Evolutionary conservation across 2,329 filamentous ascomycete genomes (phyloP), one percentile per base, ranked within the genome.

Genomic region (Aureobasidium musti): DNA sequence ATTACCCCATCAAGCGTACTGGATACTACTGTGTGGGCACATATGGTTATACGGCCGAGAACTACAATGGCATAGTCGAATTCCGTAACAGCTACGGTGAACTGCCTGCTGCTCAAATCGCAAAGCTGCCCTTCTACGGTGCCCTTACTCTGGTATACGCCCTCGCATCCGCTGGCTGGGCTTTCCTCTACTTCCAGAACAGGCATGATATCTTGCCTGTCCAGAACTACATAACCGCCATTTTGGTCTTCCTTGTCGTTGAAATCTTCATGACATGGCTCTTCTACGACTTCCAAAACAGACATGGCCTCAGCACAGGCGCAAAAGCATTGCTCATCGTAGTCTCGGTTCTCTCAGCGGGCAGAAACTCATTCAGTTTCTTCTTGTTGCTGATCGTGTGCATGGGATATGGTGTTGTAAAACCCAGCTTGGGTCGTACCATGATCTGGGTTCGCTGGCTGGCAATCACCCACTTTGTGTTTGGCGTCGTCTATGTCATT

Each of bases 221-320:
- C 2, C 95, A 99, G 79, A 99, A 99, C 77, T 99, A 99, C 78
- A 98, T 99, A 73, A 99, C 95, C 0, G 94, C 95, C 11, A 99
- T 98, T 68, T 83, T 99, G 59, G 87, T 95, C 63, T 99, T 99
- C 80, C 82, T 99, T 50, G 91, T 98, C 19, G 80, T 98, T 19
- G 95, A 99, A 78, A 97, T 98, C 88, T 82, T 98, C 74, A 93
- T 98, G 86, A 99, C 95, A 1, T 99, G 95, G 95, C 92, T 92
- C 50, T 99, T 96, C 81, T 99, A 98, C 77, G 95, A 99, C 79
- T 98, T 91, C 77, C 87, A 96, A 75, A 99, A 99, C 77, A 86
- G 90, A 45, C 87, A 97, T 74, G 95, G 95, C 47, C 87, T 91
- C 63, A 97, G 92, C 74, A 77, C 89, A 2, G 88, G 91, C 52